These are phyloP conservation scores for Neonectria hederae DNA, from an alignment of 2,329 filamentous ascomycete genomes.

Conservation along the genomic window DNA sequence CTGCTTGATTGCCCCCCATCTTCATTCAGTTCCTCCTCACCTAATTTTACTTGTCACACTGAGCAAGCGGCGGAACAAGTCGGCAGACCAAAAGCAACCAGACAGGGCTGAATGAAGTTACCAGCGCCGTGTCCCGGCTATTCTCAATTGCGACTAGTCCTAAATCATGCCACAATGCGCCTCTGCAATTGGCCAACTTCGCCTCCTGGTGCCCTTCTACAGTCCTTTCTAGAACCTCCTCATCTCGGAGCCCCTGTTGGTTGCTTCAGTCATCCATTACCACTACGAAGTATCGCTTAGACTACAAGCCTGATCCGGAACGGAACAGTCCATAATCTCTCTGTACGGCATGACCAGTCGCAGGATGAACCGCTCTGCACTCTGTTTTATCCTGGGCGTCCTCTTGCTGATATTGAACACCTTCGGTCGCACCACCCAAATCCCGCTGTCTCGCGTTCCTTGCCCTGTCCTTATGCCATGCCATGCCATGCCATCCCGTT, in stretches of 20 bases:
- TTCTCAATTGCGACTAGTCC: constrained; percentile 27
- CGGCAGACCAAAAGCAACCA: constrained; percentile 15
- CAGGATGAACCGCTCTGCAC: neutral
- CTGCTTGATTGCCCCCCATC: neutral
- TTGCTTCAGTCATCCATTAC: constrained; percentile 8
- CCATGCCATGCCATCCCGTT: constrained; percentile 7
- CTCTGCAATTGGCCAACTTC: constrained; percentile 27
- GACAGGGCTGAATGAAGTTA: constrained; percentile 37
- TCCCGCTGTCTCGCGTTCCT: constrained; percentile 13
- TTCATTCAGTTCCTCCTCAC: neutral
- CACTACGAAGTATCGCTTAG: neutral
- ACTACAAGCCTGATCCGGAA: neutral
- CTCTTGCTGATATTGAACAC: constrained; percentile 5
- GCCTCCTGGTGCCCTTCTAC: constrained; percentile 30
- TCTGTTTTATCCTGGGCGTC: constrained; percentile 1
- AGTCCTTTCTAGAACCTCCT: constrained; percentile 39
- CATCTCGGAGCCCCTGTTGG: constrained; percentile 32
- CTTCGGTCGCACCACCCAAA: constrained; percentile 11
- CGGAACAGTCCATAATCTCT: neutral
- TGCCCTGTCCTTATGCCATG: constrained; percentile 11
- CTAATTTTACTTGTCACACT: constrained; percentile 21
- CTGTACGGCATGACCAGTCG: neutral
- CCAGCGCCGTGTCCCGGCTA: constrained; percentile 20
- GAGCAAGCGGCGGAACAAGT: constrained; percentile 23
- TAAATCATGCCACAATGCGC: constrained; percentile 14